phyloP scores from a whole-genome alignment of 2,329 filamentous ascomycete species.

The Ophiocordyceps camponoti-leonardi region DNA sequence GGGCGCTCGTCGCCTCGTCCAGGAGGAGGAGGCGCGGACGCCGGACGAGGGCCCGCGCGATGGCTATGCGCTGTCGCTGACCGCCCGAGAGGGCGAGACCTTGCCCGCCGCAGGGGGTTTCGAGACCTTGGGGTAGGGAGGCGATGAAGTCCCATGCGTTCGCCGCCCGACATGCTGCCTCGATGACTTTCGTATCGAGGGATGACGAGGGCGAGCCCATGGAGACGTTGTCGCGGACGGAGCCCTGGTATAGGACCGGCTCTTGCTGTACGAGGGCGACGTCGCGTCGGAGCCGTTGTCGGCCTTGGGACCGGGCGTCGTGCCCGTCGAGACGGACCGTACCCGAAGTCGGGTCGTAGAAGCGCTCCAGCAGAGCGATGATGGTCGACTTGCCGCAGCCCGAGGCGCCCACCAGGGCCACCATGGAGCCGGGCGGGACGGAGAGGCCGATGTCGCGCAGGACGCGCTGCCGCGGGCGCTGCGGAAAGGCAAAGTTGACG shows the following conservation, averaged over 20 bases:
- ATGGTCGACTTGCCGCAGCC: slow-evolving; percentile 45
- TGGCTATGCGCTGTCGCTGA: slow-evolving; percentile 55
- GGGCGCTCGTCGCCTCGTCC: slow-evolving; percentile 50
- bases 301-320: slow-evolving; percentile 13
- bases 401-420: slow-evolving; percentile 38
- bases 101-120: slow-evolving; percentile 46
- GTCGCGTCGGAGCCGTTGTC: slow-evolving; percentile 14
- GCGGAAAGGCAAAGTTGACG: slow-evolving; percentile 41
- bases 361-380: slow-evolving; percentile 31
- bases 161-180: slow-evolving; percentile 32
- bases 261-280: slow-evolving; percentile 24
- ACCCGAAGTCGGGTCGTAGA: slow-evolving; percentile 19
- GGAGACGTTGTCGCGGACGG: slow-evolving; percentile 37
- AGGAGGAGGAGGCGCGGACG: slow-evolving; percentile 49
- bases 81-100: slow-evolving; percentile 56
- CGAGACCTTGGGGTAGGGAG: slow-evolving; percentile 40
- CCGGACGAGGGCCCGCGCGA: slow-evolving; percentile 53
- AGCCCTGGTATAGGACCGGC: slow-evolving; percentile 26
- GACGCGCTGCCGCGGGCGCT: slow-evolving; percentile 16
- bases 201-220: slow-evolving; percentile 4
- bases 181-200: slow-evolving; percentile 19
- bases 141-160: slow-evolving; percentile 39
- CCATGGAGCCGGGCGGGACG: slow-evolving; percentile 27
- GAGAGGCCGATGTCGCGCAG: slow-evolving; percentile 20
- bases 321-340: slow-evolving; percentile 10